A percentile compares a stretch with the other conserved stretches of the same genome.
Conservation (phyloP, 345 rosid species). For the Citrus reticulata region DNA sequence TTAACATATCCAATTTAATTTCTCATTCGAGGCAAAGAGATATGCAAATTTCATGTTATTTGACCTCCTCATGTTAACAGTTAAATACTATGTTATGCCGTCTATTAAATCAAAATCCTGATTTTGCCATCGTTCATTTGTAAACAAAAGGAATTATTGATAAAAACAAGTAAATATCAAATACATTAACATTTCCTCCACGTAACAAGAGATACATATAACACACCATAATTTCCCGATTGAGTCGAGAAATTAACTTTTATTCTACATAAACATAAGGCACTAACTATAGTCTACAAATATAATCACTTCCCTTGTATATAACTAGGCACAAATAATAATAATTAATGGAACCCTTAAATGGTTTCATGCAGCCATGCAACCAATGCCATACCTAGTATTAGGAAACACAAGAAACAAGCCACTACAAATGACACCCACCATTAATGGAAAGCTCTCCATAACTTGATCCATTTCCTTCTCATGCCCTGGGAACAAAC, state of each 20-base stretch:
- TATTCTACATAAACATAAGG: neutral
- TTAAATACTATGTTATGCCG: neutral
- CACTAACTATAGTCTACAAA: neutral
- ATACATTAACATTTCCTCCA: neutral
- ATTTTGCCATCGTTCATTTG: too few species aligned
- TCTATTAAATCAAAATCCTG: neutral
- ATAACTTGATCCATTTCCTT: conserved; percentile 78
- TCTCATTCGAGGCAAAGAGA: neutral
- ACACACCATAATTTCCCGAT: neutral
- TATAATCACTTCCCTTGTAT: neutral
- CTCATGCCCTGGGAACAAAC: conserved; percentile 58
- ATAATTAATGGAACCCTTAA: neutral
- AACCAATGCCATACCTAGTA: conserved; percentile 62
- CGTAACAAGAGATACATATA: neutral
- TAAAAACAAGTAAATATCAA: neutral
- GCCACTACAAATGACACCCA: conserved; percentile 65
- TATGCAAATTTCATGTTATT: too few species aligned
- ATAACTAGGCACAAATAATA: too few species aligned
- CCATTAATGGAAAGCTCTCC: conserved; percentile 84
- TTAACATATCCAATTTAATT: neutral
- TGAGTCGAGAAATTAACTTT: neutral
- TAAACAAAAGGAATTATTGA: too few species aligned
- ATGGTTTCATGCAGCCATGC: conserved; percentile 42
- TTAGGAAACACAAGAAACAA: conserved; percentile 70
- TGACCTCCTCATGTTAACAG: neutral